phyloP scores from a whole-genome alignment of 2,329 filamentous ascomycete species.

The Verticillium nubilum region DNA sequence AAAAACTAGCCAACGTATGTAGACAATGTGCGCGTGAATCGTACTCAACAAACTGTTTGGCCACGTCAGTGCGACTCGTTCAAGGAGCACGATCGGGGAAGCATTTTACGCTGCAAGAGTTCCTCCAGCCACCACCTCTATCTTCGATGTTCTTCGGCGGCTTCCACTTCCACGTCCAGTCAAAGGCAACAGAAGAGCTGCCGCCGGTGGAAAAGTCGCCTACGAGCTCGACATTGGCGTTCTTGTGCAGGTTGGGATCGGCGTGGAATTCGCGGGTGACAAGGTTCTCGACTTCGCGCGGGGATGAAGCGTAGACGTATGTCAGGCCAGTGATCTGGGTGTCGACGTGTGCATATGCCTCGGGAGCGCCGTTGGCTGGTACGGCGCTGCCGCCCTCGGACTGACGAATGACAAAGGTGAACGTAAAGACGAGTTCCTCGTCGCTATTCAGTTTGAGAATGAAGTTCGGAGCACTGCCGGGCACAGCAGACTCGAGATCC shows the following conservation, averaged over 20 bases:
- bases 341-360: slow-evolving; percentile 42
- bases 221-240: slow-evolving; percentile 91
- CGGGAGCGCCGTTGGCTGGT: slow-evolving; percentile 42
- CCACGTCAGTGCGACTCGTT: background rate
- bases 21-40: slow-evolving; percentile 87
- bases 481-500: slow-evolving; percentile 66
- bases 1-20: slow-evolving; percentile 85
- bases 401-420: slow-evolving; percentile 76
- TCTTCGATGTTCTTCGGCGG: slow-evolving; percentile 80
- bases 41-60: slow-evolving; percentile 81
- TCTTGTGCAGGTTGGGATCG: slow-evolving; percentile 95
- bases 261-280: slow-evolving; percentile 95
- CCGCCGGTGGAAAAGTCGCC: slow-evolving; percentile 84
- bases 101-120: slow-evolving; percentile 74
- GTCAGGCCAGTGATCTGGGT: slow-evolving; percentile 84
- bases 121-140: slow-evolving; percentile 87
- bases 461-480: slow-evolving; percentile 58
- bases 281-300: slow-evolving; percentile 85
- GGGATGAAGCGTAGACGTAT: slow-evolving; percentile 82
- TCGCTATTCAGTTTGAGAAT: slow-evolving; percentile 84
- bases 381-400: slow-evolving; percentile 18
- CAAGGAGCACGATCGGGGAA: background rate
- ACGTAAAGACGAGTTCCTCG: slow-evolving; percentile 88
- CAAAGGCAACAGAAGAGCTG: slow-evolving; percentile 78
- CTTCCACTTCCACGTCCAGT: slow-evolving; percentile 97